Conservation (phyloP, 768 basidiomycete species). For the Suillus subaureus region DNA sequence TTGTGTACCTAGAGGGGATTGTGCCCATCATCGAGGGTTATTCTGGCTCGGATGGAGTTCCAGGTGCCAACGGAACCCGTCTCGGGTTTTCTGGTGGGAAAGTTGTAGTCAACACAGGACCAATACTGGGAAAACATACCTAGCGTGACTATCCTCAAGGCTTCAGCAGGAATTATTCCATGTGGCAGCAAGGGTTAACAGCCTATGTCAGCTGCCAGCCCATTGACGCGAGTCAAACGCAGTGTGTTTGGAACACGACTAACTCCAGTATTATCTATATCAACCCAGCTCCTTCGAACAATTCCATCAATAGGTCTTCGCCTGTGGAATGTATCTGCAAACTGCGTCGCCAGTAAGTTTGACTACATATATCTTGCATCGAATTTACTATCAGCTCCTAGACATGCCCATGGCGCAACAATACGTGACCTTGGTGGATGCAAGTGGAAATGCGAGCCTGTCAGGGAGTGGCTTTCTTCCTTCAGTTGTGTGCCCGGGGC, state of each 20-base stretch:
- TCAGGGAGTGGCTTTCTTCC: slow-evolving; percentile 9
- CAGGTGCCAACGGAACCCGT: background rate
- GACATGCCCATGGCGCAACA: background rate
- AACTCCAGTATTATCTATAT: background rate
- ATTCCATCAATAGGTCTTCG: background rate
- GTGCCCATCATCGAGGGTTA: background rate
- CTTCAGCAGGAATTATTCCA: slow-evolving; percentile 7
- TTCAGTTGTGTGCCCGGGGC: slow-evolving; percentile 15
- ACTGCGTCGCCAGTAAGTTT: slow-evolving; percentile 4
- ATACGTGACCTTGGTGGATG: slow-evolving; percentile 10
- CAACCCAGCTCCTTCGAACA: background rate
- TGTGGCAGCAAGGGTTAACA: slow-evolving; percentile 12
- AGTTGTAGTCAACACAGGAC: background rate
- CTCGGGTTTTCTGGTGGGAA: slow-evolving; percentile 8
- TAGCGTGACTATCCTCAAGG: background rate
- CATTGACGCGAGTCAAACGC: background rate
- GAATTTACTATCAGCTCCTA: background rate
- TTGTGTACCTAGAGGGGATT: slow-evolving; percentile 5
- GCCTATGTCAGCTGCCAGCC: slow-evolving; percentile 3
- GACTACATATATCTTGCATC: too few relatives aligned
- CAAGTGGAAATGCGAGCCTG: background rate
- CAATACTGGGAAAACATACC: background rate
- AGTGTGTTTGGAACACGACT: background rate
- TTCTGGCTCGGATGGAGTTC: slow-evolving; percentile 1
- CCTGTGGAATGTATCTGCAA: slow-evolving; percentile 5